A percentile compares a stretch with the other conserved stretches of the same genome.
Conservation (phyloP, 495 filamentous ascomycete genomes). For the Schizothecium vesticola region DNA sequence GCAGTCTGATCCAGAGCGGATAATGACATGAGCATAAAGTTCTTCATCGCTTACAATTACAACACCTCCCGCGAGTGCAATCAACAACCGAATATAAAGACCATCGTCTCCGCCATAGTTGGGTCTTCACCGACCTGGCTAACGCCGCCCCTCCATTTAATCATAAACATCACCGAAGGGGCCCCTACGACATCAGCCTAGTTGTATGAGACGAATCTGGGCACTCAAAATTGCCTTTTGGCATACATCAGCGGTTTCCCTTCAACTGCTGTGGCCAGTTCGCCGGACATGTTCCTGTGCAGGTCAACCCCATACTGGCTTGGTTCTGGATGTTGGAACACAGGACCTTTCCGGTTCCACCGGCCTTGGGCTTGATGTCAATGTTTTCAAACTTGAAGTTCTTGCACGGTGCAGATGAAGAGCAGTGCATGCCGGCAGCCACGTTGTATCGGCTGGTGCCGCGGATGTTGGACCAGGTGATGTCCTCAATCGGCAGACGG, state of each 20-base stretch:
- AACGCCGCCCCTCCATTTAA: too few species aligned
- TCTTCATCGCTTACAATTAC: too few species aligned
- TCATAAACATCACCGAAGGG: too few species aligned
- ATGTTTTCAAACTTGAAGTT: constrained; percentile 46
- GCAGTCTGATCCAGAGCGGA: too few species aligned
- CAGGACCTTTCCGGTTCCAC: constrained; percentile 39
- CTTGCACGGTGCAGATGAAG: constrained; percentile 41
- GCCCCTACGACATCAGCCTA: too few species aligned
- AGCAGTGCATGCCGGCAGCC: constrained; percentile 51
- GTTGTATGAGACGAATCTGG: too few species aligned
- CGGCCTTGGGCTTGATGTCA: constrained; percentile 41
- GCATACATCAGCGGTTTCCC: constrained; percentile 32
- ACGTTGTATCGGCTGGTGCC: constrained; percentile 52
- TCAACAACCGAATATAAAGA: too few species aligned
- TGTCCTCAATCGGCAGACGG: constrained; percentile 44
- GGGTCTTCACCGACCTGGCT: too few species aligned
- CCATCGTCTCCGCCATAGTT: too few species aligned
- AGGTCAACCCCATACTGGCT: constrained; percentile 30
- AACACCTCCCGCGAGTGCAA: too few species aligned
- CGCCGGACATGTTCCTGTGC: constrained; percentile 41
- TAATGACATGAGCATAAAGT: too few species aligned
- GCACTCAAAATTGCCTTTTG: too few species aligned
- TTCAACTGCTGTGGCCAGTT: constrained; percentile 41
- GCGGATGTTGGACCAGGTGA: constrained; percentile 53
- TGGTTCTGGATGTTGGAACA: constrained; percentile 43